Evolutionary conservation across 179 eudicot genomes (phyloP).

Genomic region (Nepenthes alata): DNA sequence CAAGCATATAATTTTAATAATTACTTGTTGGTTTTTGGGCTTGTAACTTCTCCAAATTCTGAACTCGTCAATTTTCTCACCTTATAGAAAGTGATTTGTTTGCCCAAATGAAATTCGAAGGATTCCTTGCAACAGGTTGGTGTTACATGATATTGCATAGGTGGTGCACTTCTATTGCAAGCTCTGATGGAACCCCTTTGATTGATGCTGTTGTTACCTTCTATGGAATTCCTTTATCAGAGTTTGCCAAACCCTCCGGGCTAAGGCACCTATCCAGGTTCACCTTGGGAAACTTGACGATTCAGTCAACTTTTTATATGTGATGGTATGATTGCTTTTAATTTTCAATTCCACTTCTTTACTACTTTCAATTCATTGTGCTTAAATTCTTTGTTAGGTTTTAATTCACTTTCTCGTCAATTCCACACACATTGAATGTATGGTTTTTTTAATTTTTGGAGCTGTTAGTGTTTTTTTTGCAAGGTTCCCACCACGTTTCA

Average conservation of each 20-base stretch:
- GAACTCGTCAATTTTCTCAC: background rate
- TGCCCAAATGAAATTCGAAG: no score
- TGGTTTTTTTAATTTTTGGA: no score
- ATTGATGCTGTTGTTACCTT: constrained; percentile 80
- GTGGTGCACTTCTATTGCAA: constrained; percentile 90
- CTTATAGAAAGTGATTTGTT: background rate
- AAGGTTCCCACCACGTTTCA: no score
- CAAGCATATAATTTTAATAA: no score
- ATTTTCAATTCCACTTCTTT: background rate
- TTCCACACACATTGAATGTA: no score
- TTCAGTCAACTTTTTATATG: constrained; percentile 78
- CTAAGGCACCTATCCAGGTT: constrained; percentile 76
- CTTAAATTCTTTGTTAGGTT: constrained; percentile 49
- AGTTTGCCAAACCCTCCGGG: constrained; percentile 69
- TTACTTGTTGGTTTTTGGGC: no score
- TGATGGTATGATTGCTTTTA: constrained; percentile 33
- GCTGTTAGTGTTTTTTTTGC: no score
- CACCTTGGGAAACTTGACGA: constrained; percentile 74
- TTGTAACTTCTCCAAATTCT: background rate
- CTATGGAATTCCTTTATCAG: constrained; percentile 72
- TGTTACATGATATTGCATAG: constrained; percentile 94
- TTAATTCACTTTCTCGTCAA: no score
- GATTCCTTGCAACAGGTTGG: constrained; percentile 42
- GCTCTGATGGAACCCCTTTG: constrained; percentile 63
- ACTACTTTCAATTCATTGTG: constrained; percentile 68